These are phyloP conservation scores for Wickerhamiella musiphila DNA, from an alignment of 805 yeast species.

Conservation along the genomic window DNA sequence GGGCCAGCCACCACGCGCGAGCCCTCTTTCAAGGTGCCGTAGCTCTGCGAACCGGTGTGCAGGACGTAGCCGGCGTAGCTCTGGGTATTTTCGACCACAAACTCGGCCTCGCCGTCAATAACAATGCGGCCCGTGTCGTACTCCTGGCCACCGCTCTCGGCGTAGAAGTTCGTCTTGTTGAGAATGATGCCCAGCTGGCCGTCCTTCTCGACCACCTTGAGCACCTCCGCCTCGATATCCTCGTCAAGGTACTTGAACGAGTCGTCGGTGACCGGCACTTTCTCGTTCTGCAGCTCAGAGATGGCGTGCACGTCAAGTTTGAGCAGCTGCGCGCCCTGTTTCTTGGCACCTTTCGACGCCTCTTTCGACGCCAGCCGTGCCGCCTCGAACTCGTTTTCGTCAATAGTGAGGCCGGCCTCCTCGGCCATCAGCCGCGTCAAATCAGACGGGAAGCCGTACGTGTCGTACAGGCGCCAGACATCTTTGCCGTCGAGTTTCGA, in stretches of 20 bases:
- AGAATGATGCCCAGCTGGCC: constrained; percentile 63
- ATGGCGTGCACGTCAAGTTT: constrained; percentile 86
- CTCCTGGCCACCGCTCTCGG: constrained; percentile 99
- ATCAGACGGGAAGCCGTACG: constrained; percentile 98
- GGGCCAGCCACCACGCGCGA: constrained; percentile 69
- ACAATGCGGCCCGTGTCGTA: constrained; percentile 86
- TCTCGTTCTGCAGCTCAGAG: constrained; percentile 43
- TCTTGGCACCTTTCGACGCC: constrained; percentile 83
- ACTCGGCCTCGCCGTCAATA: constrained; percentile 73
- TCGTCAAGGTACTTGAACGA: constrained; percentile 48
- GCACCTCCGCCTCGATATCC: constrained; percentile 48
- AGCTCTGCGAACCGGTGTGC: constrained; percentile 75
- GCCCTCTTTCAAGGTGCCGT: constrained; percentile 54
- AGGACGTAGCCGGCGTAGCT: constrained; percentile 84
- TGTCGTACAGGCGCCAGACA: constrained; percentile 96
- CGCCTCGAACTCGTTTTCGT: constrained; percentile 78
- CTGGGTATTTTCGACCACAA: constrained; percentile 83
- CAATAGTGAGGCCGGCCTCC: constrained; percentile 85
- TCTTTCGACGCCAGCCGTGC: constrained; percentile 82
- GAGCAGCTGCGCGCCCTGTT: constrained; percentile 39
- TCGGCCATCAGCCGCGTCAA: constrained; percentile 97
- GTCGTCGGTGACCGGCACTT: constrained; percentile 71
- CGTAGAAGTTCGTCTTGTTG: constrained; percentile 87
- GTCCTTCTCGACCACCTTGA: constrained; percentile 38
- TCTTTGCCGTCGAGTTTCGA: constrained; percentile 79